Conservation (phyloP, 176 grass and related monocot species). For the Puya raimondii region DNA sequence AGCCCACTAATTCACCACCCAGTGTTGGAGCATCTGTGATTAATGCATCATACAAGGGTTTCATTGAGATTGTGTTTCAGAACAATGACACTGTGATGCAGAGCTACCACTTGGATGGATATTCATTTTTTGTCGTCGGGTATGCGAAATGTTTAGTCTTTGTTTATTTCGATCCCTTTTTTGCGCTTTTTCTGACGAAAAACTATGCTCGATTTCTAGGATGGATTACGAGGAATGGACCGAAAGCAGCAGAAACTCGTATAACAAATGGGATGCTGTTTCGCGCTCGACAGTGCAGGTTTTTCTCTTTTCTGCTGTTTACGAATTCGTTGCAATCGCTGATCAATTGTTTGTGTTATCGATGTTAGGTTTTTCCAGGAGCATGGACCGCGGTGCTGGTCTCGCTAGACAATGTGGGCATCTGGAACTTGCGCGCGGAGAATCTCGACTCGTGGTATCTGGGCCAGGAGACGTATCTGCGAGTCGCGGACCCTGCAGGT, state of each 20-base stretch:
- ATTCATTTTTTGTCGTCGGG: conserved; percentile 87
- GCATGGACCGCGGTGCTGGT: conserved; percentile 85
- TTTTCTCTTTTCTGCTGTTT: conserved; percentile 11
- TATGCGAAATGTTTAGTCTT: conserved; percentile 22
- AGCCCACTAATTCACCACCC: conserved; percentile 42
- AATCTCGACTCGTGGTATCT: conserved; percentile 90
- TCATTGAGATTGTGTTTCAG: conserved; percentile 94
- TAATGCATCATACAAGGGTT: conserved; percentile 72
- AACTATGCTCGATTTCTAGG: conserved; percentile 28
- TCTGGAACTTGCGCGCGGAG: conserved; percentile 83
- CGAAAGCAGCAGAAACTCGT: conserved; percentile 56
- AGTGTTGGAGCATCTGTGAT: conserved; percentile 56
- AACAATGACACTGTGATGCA: conserved; percentile 81
- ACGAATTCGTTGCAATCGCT: no score
- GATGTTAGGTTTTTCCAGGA: conserved; percentile 65
- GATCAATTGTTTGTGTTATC: not conserved
- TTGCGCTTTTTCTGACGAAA: not conserved
- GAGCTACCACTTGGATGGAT: conserved; percentile 87
- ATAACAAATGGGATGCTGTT: conserved; percentile 96
- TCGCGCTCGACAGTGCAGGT: conserved; percentile 90
- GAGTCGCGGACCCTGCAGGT: conserved; percentile 50
- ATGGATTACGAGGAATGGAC: conserved; percentile 98
- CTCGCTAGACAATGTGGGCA: conserved; percentile 80
- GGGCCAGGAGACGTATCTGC: conserved; percentile 78
- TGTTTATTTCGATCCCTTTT: not conserved